Percentiles rank a stretch among this genome's conserved stretches.
These are phyloP conservation scores for Diaporthe longicolla DNA, from an alignment of 2,329 filamentous ascomycete species.

Conservation along the genomic window DNA sequence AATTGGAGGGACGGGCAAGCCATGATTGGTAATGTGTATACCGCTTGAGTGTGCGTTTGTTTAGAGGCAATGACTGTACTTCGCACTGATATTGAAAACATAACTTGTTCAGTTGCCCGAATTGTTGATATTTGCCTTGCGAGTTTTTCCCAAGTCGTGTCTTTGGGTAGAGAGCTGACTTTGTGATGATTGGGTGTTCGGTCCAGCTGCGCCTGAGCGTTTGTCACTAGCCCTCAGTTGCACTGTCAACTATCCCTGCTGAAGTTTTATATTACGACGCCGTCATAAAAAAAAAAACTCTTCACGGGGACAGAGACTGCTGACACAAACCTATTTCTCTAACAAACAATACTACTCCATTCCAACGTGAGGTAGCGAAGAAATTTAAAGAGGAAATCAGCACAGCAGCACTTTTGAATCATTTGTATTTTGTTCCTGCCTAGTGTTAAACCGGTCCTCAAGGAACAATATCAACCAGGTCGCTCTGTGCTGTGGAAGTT, in stretches of 20 bases:
- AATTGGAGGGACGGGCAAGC: constrained; percentile 14
- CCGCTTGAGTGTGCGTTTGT: constrained; percentile 1
- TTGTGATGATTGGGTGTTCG: not conserved
- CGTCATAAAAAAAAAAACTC: not conserved
- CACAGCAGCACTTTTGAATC: constrained; percentile 21
- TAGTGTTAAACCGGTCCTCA: constrained; percentile 29
- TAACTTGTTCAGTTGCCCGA: not conserved
- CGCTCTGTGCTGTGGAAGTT: constrained; percentile 5
- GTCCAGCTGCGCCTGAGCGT: not conserved
- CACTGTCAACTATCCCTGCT: too few relatives aligned
- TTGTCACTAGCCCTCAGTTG: not conserved
- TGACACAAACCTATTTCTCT: not conserved
- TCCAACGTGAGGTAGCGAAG: too few relatives aligned
- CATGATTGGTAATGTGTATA: constrained; percentile 40
- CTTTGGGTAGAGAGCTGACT: not conserved
- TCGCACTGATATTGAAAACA: not conserved
- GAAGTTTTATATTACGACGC: too few relatives aligned
- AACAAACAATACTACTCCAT: not conserved
- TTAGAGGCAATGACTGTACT: not conserved
- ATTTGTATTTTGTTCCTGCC: constrained; percentile 41
- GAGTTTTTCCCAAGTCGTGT: not conserved
- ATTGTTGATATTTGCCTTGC: not conserved
- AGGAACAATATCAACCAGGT: constrained; percentile 8
- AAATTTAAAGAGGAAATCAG: too few relatives aligned
- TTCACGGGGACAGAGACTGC: too few relatives aligned